These are phyloP conservation scores for Erysimum cheiri DNA, from an alignment of 441 rosid genomes.

Conservation along the genomic window DNA sequence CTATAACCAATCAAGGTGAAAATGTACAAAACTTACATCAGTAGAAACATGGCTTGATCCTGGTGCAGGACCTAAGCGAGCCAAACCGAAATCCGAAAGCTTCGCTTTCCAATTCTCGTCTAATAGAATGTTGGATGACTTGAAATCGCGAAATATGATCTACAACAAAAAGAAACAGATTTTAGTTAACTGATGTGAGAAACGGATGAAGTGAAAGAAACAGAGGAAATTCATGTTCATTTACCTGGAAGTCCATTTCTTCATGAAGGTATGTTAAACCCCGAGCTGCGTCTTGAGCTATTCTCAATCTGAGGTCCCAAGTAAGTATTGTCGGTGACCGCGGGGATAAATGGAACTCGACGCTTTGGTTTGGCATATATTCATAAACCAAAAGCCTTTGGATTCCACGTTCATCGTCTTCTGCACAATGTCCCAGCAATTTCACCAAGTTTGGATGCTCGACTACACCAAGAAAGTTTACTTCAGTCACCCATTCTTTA, in stretches of 20 bases:
- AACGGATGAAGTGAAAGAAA: slow-evolving; percentile 2
- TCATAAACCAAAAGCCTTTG: slow-evolving; percentile 77
- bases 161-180: slow-evolving; percentile 36
- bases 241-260: slow-evolving; percentile 92
- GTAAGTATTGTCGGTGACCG: slow-evolving; percentile 62
- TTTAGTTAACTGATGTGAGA: slow-evolving; percentile 14
- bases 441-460: slow-evolving; percentile 77
- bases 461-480: slow-evolving; percentile 68
- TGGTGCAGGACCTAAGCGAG: slow-evolving; percentile 84
- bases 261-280: slow-evolving; percentile 90
- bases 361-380: slow-evolving; percentile 68
- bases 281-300: slow-evolving; percentile 94
- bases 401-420: slow-evolving; percentile 83
- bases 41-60: slow-evolving; percentile 94
- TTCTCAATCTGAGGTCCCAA: slow-evolving; percentile 81
- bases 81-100: slow-evolving; percentile 94
- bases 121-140: slow-evolving; percentile 86
- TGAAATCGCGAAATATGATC: slow-evolving; percentile 92
- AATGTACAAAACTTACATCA: slow-evolving; percentile 56
- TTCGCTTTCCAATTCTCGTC: slow-evolving; percentile 92
- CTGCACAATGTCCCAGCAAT: slow-evolving; percentile 73
- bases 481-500: slow-evolving; percentile 80
- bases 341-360: slow-evolving; percentile 57
- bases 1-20: slow-evolving; percentile 22
- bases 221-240: slow-evolving; percentile 19